Evolutionary conservation across 1,284 basidiomycete genomes (phyloP).

Genomic region (Lentinula novae-zelandiae): DNA sequence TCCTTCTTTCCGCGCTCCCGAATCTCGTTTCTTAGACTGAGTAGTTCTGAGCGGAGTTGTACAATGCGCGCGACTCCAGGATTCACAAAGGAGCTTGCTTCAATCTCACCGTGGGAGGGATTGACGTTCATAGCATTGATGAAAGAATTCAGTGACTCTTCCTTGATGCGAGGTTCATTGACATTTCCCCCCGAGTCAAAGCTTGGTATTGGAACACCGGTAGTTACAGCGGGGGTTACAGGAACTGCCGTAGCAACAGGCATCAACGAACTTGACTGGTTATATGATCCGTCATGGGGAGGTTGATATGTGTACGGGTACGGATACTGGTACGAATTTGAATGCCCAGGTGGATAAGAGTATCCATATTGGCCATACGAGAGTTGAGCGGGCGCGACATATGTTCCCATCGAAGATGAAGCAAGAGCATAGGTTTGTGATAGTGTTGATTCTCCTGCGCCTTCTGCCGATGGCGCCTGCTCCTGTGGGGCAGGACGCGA

Average conservation of each 20-base stretch:
- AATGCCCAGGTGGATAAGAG: background rate
- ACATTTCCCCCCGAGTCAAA: too few relatives aligned
- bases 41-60: background rate
- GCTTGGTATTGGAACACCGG: background rate
- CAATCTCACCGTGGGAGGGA: background rate
- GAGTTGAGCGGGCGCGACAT: background rate
- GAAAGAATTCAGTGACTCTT: background rate
- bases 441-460: background rate
- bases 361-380: background rate
- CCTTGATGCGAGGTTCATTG: background rate
- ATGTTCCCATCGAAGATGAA: background rate
- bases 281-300: background rate
- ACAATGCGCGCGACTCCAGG: background rate
- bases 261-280: background rate
- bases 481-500: background rate
- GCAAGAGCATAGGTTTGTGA: background rate
- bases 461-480: background rate
- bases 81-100: background rate
- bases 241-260: background rate
- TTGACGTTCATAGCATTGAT: background rate
- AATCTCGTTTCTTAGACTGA: background rate
- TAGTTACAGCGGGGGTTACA: background rate
- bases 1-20: background rate
- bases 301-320: background rate
- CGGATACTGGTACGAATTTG: background rate